phyloP scores from a whole-genome alignment of 805 yeast species.

The Kluyveromyces aestuarii region DNA sequence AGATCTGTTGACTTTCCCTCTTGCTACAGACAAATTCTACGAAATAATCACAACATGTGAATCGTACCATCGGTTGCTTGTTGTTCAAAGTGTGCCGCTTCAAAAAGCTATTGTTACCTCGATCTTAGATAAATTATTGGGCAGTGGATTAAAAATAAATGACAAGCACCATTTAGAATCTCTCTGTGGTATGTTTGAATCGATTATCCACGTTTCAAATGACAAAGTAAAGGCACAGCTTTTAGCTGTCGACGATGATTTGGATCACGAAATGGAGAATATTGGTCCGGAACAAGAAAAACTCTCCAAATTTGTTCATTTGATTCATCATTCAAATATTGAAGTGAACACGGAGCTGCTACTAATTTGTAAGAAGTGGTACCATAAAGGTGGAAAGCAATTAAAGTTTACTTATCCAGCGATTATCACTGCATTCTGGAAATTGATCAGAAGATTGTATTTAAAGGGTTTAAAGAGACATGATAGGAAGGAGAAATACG shows the following conservation, averaged over 20 bases:
- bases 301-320: conserved; percentile 61
- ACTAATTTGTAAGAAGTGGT: conserved; percentile 22
- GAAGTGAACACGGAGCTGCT: conserved; percentile 31
- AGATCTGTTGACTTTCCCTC: conserved; percentile 10
- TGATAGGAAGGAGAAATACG: conserved; percentile 14
- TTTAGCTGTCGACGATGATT: conserved; percentile 24
- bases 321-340: conserved; percentile 30
- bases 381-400: conserved; percentile 37
- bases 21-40: conserved; percentile 6
- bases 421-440: conserved; percentile 51
- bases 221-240: conserved; percentile 44
- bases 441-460: conserved; percentile 43
- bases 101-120: conserved; percentile 52
- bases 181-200: conserved; percentile 15
- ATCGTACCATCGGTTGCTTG: conserved; percentile 15
- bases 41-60: conserved; percentile 16
- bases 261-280: conserved; percentile 21
- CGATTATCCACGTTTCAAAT: conserved; percentile 46
- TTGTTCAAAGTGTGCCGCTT: conserved; percentile 18
- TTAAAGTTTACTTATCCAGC: conserved; percentile 69
- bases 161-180: conserved; percentile 17
- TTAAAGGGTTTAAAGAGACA: conserved; percentile 17
- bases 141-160: conserved; percentile 29
- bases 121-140: conserved; percentile 50
- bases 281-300: conserved; percentile 40